Conservation (phyloP, 1,284 basidiomycete genomes). For the Trichosporon coremiiforme region DNA sequence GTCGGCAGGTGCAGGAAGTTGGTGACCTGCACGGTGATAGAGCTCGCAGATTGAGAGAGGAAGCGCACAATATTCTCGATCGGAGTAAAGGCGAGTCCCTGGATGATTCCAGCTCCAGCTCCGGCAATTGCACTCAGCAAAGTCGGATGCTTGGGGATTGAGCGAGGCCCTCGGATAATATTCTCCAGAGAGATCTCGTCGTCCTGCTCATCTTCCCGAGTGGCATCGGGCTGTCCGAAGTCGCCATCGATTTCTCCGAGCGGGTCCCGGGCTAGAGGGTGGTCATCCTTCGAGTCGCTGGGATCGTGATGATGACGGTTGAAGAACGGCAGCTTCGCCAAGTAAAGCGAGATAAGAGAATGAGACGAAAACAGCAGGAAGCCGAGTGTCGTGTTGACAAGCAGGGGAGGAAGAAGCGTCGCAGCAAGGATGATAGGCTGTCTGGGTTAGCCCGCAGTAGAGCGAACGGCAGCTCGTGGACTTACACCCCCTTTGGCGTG, state of each 20-base stretch:
- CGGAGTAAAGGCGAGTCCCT: slow-evolving; percentile 54
- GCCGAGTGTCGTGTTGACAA: slow-evolving; percentile 54
- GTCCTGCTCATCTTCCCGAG: slow-evolving; percentile 31
- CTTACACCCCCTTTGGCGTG: slow-evolving; percentile 45
- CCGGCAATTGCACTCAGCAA: slow-evolving; percentile 51
- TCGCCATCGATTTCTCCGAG: slow-evolving; percentile 31
- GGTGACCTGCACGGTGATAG: slow-evolving; percentile 31
- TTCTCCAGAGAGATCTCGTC: slow-evolving; percentile 50
- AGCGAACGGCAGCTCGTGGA: background rate
- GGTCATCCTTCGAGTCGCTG: slow-evolving; percentile 17
- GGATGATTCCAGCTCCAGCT: slow-evolving; percentile 50
- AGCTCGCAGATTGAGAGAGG: slow-evolving; percentile 41
- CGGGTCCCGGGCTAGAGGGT: slow-evolving; percentile 24
- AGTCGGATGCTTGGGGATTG: slow-evolving; percentile 52
- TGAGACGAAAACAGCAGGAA: slow-evolving; percentile 56
- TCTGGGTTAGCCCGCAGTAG: background rate
- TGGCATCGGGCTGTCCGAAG: slow-evolving; percentile 23
- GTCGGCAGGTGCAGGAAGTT: slow-evolving; percentile 37
- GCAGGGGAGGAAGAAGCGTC: slow-evolving; percentile 50
- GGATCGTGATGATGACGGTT: slow-evolving; percentile 31
- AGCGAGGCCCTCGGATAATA: slow-evolving; percentile 44
- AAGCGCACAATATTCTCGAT: slow-evolving; percentile 55
- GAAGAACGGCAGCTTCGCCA: slow-evolving; percentile 51
- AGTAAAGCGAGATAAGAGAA: slow-evolving; percentile 49
- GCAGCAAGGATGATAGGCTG: slow-evolving; percentile 39